These are phyloP conservation scores for Pseudogymnoascus sp. DNA, from an alignment of 2,329 filamentous ascomycete genomes.

Conservation along the genomic window DNA sequence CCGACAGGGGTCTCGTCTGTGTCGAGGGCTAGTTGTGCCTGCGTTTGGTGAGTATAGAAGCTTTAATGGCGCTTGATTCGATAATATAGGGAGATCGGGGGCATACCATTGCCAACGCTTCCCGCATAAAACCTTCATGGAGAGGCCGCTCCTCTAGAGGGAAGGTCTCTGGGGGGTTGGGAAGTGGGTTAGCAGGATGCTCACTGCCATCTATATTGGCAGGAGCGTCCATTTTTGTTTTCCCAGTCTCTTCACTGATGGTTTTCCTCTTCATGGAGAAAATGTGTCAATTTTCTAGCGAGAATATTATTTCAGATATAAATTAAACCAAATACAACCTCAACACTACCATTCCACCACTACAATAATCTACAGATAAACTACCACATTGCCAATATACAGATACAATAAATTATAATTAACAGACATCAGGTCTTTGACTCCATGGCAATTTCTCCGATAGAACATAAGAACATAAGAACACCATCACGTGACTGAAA, in stretches of 20 bases:
- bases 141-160: neutral
- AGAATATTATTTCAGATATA: neutral
- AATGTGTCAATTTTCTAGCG: neutral
- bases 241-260: neutral
- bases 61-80: conserved; percentile 3
- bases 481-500: neutral
- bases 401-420: neutral
- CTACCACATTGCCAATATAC: neutral
- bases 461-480: neutral
- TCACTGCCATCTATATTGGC: conserved; percentile 6
- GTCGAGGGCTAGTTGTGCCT: conserved; percentile 78
- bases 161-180: neutral
- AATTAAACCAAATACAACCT: neutral
- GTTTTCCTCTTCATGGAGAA: conserved; percentile 4
- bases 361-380: neutral
- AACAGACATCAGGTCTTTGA: too few relatives aligned
- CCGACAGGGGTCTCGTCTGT: conserved; percentile 94
- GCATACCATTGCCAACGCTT: conserved; percentile 75
- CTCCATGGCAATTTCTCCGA: neutral
- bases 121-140: conserved; percentile 57
- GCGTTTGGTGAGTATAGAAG: neutral
- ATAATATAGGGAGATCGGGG: conserved; percentile 3
- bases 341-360: neutral
- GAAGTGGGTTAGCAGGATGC: neutral
- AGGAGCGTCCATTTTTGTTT: conserved; percentile 8